Evolutionary conservation across 2,329 filamentous ascomycete species (phyloP).

Genomic region (Uncinocarpus reesii): DNA sequence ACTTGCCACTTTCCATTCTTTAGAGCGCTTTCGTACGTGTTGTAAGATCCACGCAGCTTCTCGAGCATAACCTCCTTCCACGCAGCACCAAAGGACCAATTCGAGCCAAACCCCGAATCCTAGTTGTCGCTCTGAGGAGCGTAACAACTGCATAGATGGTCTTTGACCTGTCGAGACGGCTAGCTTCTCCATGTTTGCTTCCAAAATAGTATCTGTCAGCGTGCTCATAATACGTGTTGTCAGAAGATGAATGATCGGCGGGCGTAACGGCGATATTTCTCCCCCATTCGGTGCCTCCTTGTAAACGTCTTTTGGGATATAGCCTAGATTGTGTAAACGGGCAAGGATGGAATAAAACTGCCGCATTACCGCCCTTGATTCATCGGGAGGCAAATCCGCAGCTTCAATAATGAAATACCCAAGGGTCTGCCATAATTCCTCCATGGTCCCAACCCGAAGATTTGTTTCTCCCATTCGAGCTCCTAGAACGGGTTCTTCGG

Average conservation of each 20-base stretch:
- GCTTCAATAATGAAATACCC: slow-evolving; percentile 35
- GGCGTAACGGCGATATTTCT: slow-evolving; percentile 26
- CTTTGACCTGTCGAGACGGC: slow-evolving; percentile 32
- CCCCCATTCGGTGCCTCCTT: slow-evolving; percentile 26
- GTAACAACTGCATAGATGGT: slow-evolving; percentile 32
- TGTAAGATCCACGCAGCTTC: slow-evolving; percentile 35
- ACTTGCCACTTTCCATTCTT: slow-evolving; percentile 34
- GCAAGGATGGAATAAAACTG: slow-evolving; percentile 37
- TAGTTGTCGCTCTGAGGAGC: slow-evolving; percentile 29
- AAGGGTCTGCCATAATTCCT: slow-evolving; percentile 32
- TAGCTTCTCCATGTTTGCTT: slow-evolving; percentile 32
- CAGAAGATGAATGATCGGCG: slow-evolving; percentile 37
- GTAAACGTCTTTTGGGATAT: slow-evolving; percentile 37
- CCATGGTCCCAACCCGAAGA: slow-evolving; percentile 22
- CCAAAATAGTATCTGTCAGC: slow-evolving; percentile 39
- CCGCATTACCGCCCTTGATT: slow-evolving; percentile 35
- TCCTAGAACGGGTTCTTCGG: slow-evolving; percentile 14
- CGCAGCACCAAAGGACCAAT: slow-evolving; percentile 42
- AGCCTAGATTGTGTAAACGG: slow-evolving; percentile 36
- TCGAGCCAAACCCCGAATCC: slow-evolving; percentile 42
- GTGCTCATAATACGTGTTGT: slow-evolving; percentile 39
- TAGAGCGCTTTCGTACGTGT: slow-evolving; percentile 23
- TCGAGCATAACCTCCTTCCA: slow-evolving; percentile 36
- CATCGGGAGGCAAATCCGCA: slow-evolving; percentile 27
- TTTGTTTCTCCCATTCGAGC: slow-evolving; percentile 13